A percentile compares a stretch with the other conserved stretches of the same genome.
Conservation (phyloP, 441 rosid genomes). For the Adansonia grandidieri region DNA sequence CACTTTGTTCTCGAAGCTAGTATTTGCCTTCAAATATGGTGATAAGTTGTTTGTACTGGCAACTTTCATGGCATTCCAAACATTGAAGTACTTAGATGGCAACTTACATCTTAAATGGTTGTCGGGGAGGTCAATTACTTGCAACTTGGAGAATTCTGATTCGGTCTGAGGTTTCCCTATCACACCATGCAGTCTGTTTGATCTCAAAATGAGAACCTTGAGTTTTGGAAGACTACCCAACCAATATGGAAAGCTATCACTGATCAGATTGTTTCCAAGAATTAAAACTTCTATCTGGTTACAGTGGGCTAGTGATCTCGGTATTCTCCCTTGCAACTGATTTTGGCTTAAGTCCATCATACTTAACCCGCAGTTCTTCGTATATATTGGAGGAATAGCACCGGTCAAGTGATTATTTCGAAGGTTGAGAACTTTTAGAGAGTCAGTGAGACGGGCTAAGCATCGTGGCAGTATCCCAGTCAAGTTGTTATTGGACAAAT, state of each 20-base stretch:
- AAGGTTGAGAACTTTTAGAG: neutral
- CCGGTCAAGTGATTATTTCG: constrained; percentile 10
- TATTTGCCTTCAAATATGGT: neutral
- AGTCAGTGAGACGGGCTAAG: constrained; percentile 7
- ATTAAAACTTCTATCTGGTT: neutral
- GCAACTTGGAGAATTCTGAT: constrained; percentile 25
- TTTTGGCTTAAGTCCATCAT: constrained; percentile 27
- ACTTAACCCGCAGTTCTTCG: neutral
- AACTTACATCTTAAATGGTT: constrained; percentile 10
- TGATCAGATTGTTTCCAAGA: constrained; percentile 23
- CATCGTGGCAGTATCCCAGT: constrained; percentile 34
- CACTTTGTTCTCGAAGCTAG: neutral
- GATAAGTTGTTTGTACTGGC: neutral
- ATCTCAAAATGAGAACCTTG: constrained; percentile 25
- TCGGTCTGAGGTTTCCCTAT: neutral
- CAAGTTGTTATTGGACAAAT: constrained; percentile 33
- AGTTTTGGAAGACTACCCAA: constrained; percentile 25
- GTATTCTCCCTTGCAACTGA: constrained; percentile 13
- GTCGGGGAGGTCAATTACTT: constrained; percentile 22
- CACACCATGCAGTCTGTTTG: constrained; percentile 27
- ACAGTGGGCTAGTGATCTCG: constrained; percentile 23
- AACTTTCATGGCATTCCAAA: constrained; percentile 29
- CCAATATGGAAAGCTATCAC: constrained; percentile 24
- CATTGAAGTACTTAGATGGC: constrained; percentile 13
- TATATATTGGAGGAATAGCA: constrained; percentile 12